These are phyloP conservation scores for Domatiomyces catenatus DNA, from an alignment of 2,329 filamentous ascomycete species.

Conservation along the genomic window DNA sequence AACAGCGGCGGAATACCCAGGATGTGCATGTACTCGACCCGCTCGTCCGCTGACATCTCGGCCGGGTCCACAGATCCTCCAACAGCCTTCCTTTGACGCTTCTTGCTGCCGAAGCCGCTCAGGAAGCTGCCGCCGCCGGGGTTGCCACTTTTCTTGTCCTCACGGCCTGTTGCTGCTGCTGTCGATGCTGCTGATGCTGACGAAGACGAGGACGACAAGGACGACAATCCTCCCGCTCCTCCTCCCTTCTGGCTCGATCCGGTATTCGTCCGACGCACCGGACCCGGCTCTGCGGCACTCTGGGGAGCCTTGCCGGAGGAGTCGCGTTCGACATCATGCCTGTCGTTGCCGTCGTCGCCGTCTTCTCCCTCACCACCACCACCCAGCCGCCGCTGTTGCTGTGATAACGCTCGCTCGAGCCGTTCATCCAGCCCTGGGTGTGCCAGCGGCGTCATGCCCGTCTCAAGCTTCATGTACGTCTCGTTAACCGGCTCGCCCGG, in stretches of 20 bases:
- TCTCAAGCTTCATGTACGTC: constrained; percentile 73
- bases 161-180: constrained; percentile 6
- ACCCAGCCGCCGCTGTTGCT: constrained; percentile 12
- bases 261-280: constrained; percentile 7
- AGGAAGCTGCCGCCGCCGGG: not conserved
- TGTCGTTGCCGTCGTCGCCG: constrained; percentile 13
- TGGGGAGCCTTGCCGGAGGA: constrained; percentile 11
- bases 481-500: constrained; percentile 57
- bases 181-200: not conserved
- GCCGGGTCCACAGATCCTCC: not conserved
- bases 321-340: constrained; percentile 12
- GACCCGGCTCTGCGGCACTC: not conserved
- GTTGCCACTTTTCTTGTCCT: constrained; percentile 20
- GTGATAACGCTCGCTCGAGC: constrained; percentile 5
- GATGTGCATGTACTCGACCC: constrained; percentile 4
- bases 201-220: no score
- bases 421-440: constrained; percentile 20
- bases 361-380: constrained; percentile 13
- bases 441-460: constrained; percentile 45
- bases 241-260: constrained; percentile 5
- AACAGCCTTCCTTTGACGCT: not conserved
- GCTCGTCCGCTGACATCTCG: constrained; percentile 1
- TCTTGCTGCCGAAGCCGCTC: not conserved
- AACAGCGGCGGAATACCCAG: constrained; percentile 5
- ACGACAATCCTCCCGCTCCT: not conserved